Evolutionary conservation across 2,329 filamentous ascomycete genomes (phyloP).

Genomic region (Claviceps fusiformis): DNA sequence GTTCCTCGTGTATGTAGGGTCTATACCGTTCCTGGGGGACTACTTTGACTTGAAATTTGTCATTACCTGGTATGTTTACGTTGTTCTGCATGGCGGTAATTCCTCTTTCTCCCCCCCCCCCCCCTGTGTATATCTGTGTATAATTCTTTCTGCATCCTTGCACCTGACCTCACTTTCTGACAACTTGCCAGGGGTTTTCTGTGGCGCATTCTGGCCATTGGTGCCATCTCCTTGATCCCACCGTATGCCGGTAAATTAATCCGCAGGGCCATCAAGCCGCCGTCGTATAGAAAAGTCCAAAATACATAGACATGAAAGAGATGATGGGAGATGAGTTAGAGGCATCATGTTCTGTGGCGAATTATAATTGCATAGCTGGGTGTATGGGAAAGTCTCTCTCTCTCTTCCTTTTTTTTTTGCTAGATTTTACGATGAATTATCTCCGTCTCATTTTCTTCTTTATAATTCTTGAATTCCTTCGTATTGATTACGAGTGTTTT

Average conservation of each 20-base stretch:
- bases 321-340: constrained; percentile 1
- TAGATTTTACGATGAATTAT: not conserved
- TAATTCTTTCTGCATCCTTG: too few relatives aligned
- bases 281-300: constrained; percentile 88
- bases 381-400: not conserved
- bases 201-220: constrained; percentile 76
- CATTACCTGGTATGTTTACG: constrained; percentile 43
- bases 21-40: constrained; percentile 71
- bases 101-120: too few relatives aligned
- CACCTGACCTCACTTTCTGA: constrained; percentile 8
- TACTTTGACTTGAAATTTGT: constrained; percentile 83
- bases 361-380: not conserved
- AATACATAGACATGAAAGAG: constrained; percentile 33
- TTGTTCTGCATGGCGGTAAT: not conserved
- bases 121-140: too few relatives aligned
- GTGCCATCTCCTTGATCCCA: constrained; percentile 67
- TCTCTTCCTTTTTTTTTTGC: not conserved
- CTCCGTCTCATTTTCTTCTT: not conserved
- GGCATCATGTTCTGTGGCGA: not conserved
- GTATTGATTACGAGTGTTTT: too few relatives aligned
- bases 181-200: constrained; percentile 54
- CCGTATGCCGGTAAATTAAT: constrained; percentile 81
- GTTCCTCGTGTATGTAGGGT: constrained; percentile 63
- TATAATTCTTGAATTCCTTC: too few relatives aligned
- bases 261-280: constrained; percentile 72